These are phyloP conservation scores for Babesia caballi DNA, from an alignment of 169 alveolate species.

Conservation along the genomic window DNA sequence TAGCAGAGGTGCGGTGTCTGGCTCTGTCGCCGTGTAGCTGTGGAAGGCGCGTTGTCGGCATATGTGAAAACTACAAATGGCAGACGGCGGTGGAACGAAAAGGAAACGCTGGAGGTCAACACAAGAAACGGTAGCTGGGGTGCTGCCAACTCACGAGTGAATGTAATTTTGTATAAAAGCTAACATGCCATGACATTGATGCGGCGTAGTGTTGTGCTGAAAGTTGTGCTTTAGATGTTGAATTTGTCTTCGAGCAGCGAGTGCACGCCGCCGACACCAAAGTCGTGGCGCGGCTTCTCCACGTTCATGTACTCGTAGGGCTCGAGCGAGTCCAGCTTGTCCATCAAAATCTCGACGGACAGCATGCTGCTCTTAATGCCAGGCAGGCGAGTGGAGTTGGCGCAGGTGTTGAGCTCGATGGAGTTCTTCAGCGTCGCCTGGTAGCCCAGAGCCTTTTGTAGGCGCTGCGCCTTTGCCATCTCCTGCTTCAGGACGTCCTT, in stretches of 20 bases:
- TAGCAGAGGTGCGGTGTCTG: too few species aligned
- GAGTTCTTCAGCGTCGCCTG: constrained; percentile 54
- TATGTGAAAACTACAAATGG: too few species aligned
- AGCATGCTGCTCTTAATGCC: constrained; percentile 67
- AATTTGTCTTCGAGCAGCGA: constrained; percentile 44
- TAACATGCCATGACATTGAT: too few species aligned
- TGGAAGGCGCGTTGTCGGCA: too few species aligned
- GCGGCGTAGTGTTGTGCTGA: too few species aligned
- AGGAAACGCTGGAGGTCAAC: too few species aligned
- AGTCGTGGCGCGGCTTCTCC: constrained; percentile 62
- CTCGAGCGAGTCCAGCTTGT: constrained; percentile 55
- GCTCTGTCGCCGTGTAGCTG: too few species aligned
- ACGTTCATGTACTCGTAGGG: constrained; percentile 59
- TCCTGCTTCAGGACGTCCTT: constrained; percentile 36
- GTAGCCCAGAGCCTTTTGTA: constrained; percentile 41
- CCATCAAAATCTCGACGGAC: constrained; percentile 60
- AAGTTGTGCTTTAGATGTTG: constrained; percentile 24
- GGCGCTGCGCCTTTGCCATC: constrained; percentile 19
- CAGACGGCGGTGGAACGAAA: too few species aligned
- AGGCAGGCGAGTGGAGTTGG: constrained; percentile 61
- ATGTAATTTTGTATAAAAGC: too few species aligned
- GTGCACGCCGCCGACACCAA: constrained; percentile 57
- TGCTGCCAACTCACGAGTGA: too few species aligned
- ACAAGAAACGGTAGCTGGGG: too few species aligned
- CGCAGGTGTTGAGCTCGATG: constrained; percentile 56